Percentiles rank a stretch among this genome's conserved stretches.
Evolutionary conservation across 345 rosid species (phyloP).

Genomic region (Arabidopsis suecica): DNA sequence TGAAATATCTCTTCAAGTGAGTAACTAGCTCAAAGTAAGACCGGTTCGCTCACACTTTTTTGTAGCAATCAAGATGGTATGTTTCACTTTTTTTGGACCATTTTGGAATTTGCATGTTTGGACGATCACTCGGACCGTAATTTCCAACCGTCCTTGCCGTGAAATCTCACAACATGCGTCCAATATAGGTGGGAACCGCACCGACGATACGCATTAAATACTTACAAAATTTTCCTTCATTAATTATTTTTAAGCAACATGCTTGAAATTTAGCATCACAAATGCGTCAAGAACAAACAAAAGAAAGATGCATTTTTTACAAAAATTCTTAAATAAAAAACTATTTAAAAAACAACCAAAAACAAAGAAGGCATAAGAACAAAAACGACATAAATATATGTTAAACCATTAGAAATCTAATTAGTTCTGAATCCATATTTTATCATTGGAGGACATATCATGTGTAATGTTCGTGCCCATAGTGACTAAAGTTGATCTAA

Average conservation of each 20-base stretch:
- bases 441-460: not conserved
- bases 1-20: not conserved
- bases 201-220: conserved; percentile 8
- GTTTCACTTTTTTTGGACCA: conserved; percentile 29
- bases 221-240: not conserved
- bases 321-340: conserved; percentile 21
- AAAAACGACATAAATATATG: conserved; percentile 1
- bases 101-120: conserved; percentile 12
- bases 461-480: not conserved
- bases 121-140: conserved; percentile 6
- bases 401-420: not conserved
- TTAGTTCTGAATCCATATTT: not conserved
- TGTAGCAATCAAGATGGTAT: conserved; percentile 2
- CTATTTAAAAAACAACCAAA: not conserved
- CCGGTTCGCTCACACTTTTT: not conserved
- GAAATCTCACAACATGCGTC: not conserved
- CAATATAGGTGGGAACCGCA: not conserved
- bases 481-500: not conserved
- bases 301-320: conserved; percentile 16
- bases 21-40: not conserved
- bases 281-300: not conserved
- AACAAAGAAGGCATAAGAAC: not conserved
- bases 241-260: conserved; percentile 1
- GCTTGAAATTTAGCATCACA: conserved; percentile 19
- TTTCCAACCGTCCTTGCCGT: conserved; percentile 4